Percentiles rank a stretch among this genome's conserved stretches.
phyloP scores from a whole-genome alignment of 768 basidiomycete species.

The Naganishia antarctica region DNA sequence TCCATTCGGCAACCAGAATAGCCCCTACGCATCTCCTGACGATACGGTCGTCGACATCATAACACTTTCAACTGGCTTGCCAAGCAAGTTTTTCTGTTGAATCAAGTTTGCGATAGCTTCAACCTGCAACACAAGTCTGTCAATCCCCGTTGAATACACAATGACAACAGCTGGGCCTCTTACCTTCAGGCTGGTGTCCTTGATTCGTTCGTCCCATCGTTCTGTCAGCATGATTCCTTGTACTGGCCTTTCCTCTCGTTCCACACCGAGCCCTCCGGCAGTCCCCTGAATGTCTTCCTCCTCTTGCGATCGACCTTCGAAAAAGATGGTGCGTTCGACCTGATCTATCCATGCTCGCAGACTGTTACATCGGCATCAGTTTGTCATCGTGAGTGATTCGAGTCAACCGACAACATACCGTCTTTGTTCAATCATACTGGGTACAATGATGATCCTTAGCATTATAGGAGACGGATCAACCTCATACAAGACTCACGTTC shows the following conservation, averaged over 20 bases:
- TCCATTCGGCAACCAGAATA: too few relatives aligned
- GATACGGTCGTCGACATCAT: constrained; percentile 7
- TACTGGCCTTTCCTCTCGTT: constrained; percentile 77
- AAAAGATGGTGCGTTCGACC: constrained; percentile 88
- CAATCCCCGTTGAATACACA: not conserved
- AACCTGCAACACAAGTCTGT: constrained; percentile 17
- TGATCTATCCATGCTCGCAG: constrained; percentile 92
- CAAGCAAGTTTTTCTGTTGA: constrained; percentile 19
- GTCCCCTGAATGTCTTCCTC: constrained; percentile 91
- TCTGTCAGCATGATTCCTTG: constrained; percentile 76
- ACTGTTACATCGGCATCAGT: constrained; percentile 27
- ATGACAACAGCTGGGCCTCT: not conserved
- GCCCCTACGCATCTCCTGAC: too few relatives aligned
- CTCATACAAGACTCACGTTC: constrained; percentile 47
- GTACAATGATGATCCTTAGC: not conserved
- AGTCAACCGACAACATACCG: constrained; percentile 51
- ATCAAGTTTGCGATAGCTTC: constrained; percentile 28
- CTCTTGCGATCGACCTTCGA: constrained; percentile 71
- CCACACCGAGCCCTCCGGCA: constrained; percentile 84
- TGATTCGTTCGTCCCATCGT: constrained; percentile 91
- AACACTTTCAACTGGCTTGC: not conserved
- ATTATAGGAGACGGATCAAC: not conserved
- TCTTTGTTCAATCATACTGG: constrained; percentile 95
- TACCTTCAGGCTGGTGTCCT: constrained; percentile 80
- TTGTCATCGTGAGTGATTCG: not conserved